Base-by-base conservation (phyloP, 2,329 filamentous ascomycete species). In the Conoideocrella luteorostrata region DNA sequence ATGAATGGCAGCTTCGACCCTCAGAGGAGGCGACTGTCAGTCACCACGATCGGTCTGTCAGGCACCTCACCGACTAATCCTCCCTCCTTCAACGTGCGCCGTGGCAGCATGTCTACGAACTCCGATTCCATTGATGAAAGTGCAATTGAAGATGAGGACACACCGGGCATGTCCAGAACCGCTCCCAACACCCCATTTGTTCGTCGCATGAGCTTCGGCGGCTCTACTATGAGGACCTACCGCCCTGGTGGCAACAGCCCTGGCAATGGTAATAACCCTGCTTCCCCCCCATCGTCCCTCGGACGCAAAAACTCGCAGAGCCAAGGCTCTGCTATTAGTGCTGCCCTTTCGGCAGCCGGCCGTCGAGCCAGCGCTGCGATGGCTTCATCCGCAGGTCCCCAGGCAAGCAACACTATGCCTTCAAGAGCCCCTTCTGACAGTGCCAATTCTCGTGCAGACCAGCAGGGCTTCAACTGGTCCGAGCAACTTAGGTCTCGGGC, bases 401-500 rank as follows among this genome's bases (percentile, higher is more conserved):
- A 78, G 72, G 74, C 75, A 79, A 80, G 77, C 76, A 73, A 67
- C 65, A 68, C 67, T 72, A 72, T 73, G 63, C 59, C 65, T 64
- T 63, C 70, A 62, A 68, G 61, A 81, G 69, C 72, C 65, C 65
- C 71, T 77, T 81, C 82, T 86, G 77, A 86, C 81, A 70, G 69
- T 68, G 69, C 68, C 52, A 59, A 63, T 70, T 66, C 68, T 64
- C 77, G 75, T 67, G 69, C 79, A 90, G 86, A 88, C 75, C 88
- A 93, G 59, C 61, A 64, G 76, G 88, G 87, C 65, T 95, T 94
- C 77, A 95, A 95, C 70, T 95, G 91, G 86, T 88, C 88, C 62
- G 91, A 96, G 72, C 90, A 95, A 72, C 81, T 96, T 74, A 88
- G 89, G 66, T 85, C 83, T 59, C 86, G 90, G 62, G 90, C 90